Evolutionary conservation across 164 flowering plant species (phyloP), one percentile per base, ranked within the genome.

Genomic region (Warburgia ugandensis): DNA sequence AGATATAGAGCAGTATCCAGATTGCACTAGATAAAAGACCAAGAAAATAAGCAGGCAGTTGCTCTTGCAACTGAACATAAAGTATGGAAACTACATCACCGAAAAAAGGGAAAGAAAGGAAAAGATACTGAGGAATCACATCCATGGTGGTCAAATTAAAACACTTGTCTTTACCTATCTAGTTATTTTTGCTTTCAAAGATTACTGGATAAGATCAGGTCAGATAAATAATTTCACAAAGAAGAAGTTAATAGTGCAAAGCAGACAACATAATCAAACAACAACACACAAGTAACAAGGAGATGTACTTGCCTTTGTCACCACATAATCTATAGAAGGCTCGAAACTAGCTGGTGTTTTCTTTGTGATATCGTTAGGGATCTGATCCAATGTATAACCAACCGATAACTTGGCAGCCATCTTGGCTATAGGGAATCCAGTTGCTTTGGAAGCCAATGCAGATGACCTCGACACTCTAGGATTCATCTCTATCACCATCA

Each of bases 401-500:
- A 92, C 81, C 0, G 98, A 88, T 46, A 92, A 67, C 69, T 83
- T 84, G 13, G 99, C 97, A 54, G 99, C 99, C 89, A 92, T 92
- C 65, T 86, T 86, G 0, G 99, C 99, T 31, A 92, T 92, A 1
- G 99, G 99, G 59, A 92, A 92, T 6, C 97, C 99, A 48, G 99
- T 92, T 28, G 99, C 99, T 64, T 88, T 92, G 6, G 99, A 92
- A 3, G 99, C 99, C 73, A 92, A 56, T 39, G 97, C 99, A 2
- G 99, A 92, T 2, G 95, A 88, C 56, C 99, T 73, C 2, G 97
- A 88, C 46, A 92, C 99, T 67, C 99, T 81, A 11, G 99, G 99
- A 47, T 92, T 92, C 97, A 92, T 92, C 71, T 88, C 99, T 62
- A 92, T 92, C n/a, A 92, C 75, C 99, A 92, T 88, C 13, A 88